A percentile compares a stretch with the other conserved stretches of the same genome.
These are phyloP conservation scores for barrel medic (Medicago truncatula) DNA, from an alignment of 306 rosid species.

Conservation along the genomic window MtrunA17r5.0-ANR NC_053042.1:6081501-6082000, in stretches of 20 bases:
- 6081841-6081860: constrained; percentile 6
- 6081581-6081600: constrained; percentile 33
- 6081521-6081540: too few relatives aligned
- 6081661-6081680: constrained; percentile 21
- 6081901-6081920: constrained; percentile 84
- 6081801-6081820: constrained; percentile 5
- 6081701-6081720: constrained; percentile 11
- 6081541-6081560: too few relatives aligned
- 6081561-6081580: constrained; percentile 24
- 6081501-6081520: too few relatives aligned
- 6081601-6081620: constrained; percentile 44
- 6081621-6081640: constrained; percentile 37
- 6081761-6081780: constrained; percentile 26
- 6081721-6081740: neutral
- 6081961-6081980: constrained; percentile 86
- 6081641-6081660: constrained; percentile 32
- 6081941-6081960: constrained; percentile 59
- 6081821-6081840: too few relatives aligned
- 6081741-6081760: neutral
- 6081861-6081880: constrained; percentile 74
- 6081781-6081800: constrained; percentile 7
- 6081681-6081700: constrained; percentile 35
- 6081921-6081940: constrained; percentile 64
- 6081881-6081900: constrained; percentile 61
- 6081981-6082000: constrained; percentile 79